These are phyloP conservation scores for Pseudogymnoascus sp. DNA, from an alignment of 2,329 filamentous ascomycete species.

Conservation along the genomic window DNA sequence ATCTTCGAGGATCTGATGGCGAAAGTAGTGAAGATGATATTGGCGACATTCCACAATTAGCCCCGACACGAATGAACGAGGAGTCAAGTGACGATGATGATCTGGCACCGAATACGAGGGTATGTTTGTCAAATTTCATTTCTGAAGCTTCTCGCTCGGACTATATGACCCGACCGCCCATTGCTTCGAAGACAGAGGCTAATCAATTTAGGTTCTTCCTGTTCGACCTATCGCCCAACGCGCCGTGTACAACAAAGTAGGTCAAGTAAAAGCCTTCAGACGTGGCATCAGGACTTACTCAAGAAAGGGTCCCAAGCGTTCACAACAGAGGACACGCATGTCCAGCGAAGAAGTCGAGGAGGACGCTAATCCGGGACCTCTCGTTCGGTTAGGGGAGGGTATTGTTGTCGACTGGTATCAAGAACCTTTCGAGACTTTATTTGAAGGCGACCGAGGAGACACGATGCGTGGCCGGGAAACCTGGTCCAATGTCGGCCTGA, in stretches of 20 bases:
- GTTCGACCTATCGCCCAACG: constrained; percentile 21
- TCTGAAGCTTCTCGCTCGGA: not conserved
- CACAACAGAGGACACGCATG: constrained; percentile 8
- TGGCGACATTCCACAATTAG: constrained; percentile 14
- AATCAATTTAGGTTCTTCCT: constrained; percentile 23
- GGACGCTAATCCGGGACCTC: constrained; percentile 43
- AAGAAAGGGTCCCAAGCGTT: constrained; percentile 27
- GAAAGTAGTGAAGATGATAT: constrained; percentile 39
- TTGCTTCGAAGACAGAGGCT: not conserved
- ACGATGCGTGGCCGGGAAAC: constrained; percentile 52
- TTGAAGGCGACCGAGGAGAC: constrained; percentile 38
- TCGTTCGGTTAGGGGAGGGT: constrained; percentile 74
- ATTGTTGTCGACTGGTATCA: constrained; percentile 81
- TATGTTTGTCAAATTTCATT: constrained; percentile 16
- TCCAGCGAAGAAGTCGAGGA: constrained; percentile 15
- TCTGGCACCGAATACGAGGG: constrained; percentile 11
- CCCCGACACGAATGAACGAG: constrained; percentile 48
- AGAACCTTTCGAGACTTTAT: constrained; percentile 62
- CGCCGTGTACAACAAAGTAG: constrained; percentile 23
- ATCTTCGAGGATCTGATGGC: constrained; percentile 40
- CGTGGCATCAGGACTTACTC: constrained; percentile 29
- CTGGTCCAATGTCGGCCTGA: constrained; percentile 37
- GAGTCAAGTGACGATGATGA: constrained; percentile 47
- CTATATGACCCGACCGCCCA: not conserved
- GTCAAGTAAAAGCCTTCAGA: constrained; percentile 23